Percentiles rank a stretch among this genome's conserved stretches.
phyloP scores from a whole-genome alignment of 2,329 filamentous ascomycete species.

The Aurifilum marmelostoma region DNA sequence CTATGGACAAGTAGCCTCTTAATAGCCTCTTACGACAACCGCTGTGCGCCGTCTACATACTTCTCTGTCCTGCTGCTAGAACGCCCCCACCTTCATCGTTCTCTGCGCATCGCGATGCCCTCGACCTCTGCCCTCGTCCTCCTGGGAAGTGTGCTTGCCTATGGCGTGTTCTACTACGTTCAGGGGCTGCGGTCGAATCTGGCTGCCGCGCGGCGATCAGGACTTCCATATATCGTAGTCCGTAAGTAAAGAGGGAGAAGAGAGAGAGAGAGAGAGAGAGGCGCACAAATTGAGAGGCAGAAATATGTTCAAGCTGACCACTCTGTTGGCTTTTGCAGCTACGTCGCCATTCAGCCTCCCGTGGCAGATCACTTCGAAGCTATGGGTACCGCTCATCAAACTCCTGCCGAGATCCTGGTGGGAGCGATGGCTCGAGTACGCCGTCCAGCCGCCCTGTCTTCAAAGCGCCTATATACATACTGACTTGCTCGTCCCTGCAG shows the following conservation, averaged over 20 bases:
- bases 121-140: conserved; percentile 43
- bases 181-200: conserved; percentile 50
- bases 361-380: conserved; percentile 58
- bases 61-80: not conserved
- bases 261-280: not conserved
- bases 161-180: conserved; percentile 38
- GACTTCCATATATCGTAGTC: conserved; percentile 55
- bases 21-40: not conserved
- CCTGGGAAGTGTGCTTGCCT: conserved; percentile 40
- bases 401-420: conserved; percentile 58
- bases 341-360: conserved; percentile 52
- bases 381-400: conserved; percentile 61
- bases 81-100: not conserved
- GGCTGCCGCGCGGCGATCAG: conserved; percentile 52
- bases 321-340: conserved; percentile 40
- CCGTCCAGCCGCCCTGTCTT: not conserved
- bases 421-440: conserved; percentile 64
- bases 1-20: not conserved
- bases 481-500: conserved; percentile 38
- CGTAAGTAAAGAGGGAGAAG: too few species aligned
- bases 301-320: conserved; percentile 25
- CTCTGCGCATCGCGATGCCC: conserved; percentile 37
- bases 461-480: not conserved
- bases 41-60: not conserved
- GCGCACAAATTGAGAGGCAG: not conserved